Conservation (phyloP, 225 moss, liverwort and hornwort genomes). For the Thuidium tamariscinum region DNA sequence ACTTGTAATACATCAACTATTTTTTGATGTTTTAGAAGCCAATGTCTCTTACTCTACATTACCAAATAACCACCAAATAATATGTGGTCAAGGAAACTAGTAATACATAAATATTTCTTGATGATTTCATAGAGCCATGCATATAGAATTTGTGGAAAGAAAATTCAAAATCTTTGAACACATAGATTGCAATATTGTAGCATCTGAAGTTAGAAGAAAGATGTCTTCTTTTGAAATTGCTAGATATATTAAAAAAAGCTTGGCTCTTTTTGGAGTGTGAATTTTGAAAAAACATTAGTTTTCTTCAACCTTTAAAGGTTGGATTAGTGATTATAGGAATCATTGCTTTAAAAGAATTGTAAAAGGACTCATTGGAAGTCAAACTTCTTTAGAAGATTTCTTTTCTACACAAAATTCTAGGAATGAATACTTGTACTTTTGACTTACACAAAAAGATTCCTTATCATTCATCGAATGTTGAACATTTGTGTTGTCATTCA, state of each 20-base stretch:
- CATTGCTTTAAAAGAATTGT: no score
- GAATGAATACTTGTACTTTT: no score
- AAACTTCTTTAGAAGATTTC: no score
- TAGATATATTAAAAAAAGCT: accelerated
- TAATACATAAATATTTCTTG: not conserved
- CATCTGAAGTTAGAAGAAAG: not conserved
- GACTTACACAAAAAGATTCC: no score
- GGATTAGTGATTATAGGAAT: no score
- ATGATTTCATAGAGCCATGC: not conserved
- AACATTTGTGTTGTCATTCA: no score
- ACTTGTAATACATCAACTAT: no score
- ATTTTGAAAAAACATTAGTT: not conserved
- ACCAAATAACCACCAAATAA: not conserved
- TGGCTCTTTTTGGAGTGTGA: not conserved
- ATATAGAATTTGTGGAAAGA: not conserved
- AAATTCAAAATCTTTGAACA: not conserved
- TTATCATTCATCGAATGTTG: no score
- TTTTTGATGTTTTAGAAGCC: not conserved
- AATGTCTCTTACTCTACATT: not conserved
- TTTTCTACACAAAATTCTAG: no score
- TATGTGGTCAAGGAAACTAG: not conserved
- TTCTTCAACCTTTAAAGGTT: no score
- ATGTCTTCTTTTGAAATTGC: not conserved
- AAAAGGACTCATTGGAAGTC: no score
- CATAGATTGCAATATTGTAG: not conserved